These are phyloP conservation scores for Phlebiopsis flavidoalba DNA, from an alignment of 768 basidiomycete genomes.

Conservation along the genomic window DNA sequence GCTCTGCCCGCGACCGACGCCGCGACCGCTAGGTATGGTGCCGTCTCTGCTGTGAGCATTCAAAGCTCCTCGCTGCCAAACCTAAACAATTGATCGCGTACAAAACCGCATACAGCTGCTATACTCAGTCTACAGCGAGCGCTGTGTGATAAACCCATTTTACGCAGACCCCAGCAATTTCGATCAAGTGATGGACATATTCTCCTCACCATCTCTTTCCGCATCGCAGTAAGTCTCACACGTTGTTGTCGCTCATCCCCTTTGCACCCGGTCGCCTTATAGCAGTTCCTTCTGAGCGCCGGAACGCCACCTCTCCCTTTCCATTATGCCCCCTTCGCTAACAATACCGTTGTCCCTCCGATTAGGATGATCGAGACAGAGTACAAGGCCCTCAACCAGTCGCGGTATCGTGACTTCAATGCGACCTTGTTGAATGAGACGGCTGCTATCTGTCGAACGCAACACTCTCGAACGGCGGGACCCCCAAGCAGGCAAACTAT, in stretches of 20 bases:
- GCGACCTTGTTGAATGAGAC: slow-evolving; percentile 57
- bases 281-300: background rate
- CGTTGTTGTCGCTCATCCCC: slow-evolving; percentile 17
- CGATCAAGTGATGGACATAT: slow-evolving; percentile 72
- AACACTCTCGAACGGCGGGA: slow-evolving; percentile 34
- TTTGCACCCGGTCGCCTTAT: slow-evolving; percentile 23
- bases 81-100: background rate
- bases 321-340: background rate
- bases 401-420: slow-evolving; percentile 53
- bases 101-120: slow-evolving; percentile 47
- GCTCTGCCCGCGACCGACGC: slow-evolving; percentile 72
- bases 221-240: slow-evolving; percentile 41
- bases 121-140: slow-evolving; percentile 67
- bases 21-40: slow-evolving; percentile 69
- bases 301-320: background rate
- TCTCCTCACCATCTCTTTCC: slow-evolving; percentile 60
- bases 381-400: slow-evolving; percentile 47
- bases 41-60: slow-evolving; percentile 67
- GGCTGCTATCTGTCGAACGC: slow-evolving; percentile 34
- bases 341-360: background rate
- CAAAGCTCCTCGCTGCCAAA: background rate
- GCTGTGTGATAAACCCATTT: slow-evolving; percentile 70
- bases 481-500: slow-evolving; percentile 49
- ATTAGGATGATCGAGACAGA: slow-evolving; percentile 53
- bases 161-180: slow-evolving; percentile 62